Evolutionary conservation across 2,329 filamentous ascomycete genomes (phyloP).

Genomic region (Stachybotrys chartarum): DNA sequence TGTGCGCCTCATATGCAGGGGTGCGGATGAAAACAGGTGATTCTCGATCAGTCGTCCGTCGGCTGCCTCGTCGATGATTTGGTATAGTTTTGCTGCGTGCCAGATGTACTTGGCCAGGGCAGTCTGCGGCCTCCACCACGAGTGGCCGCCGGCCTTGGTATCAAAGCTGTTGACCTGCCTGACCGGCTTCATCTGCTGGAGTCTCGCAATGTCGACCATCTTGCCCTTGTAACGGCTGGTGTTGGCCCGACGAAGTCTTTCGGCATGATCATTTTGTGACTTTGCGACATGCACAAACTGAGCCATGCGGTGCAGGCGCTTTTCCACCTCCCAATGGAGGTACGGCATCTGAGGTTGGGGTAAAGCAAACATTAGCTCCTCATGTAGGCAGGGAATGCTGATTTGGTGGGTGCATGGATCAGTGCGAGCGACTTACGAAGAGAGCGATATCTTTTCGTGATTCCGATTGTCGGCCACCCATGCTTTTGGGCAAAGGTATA

Average conservation of each 20-base stretch:
- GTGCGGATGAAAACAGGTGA: slow-evolving; percentile 14
- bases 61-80: slow-evolving; percentile 11
- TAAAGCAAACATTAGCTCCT: background rate
- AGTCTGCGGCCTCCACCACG: slow-evolving; percentile 6
- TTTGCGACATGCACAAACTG: slow-evolving; percentile 10
- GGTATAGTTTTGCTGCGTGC: slow-evolving; percentile 9
- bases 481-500: background rate
- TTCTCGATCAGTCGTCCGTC: slow-evolving; percentile 11
- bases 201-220: slow-evolving; percentile 5
- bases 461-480: background rate
- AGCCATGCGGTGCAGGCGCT: slow-evolving; percentile 9
- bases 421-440: slow-evolving; percentile 5
- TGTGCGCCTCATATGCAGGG: slow-evolving; percentile 23
- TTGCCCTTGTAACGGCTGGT: slow-evolving; percentile 4
- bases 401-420: no score
- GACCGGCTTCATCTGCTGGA: slow-evolving; percentile 1
- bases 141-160: background rate
- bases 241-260: slow-evolving; percentile 6
- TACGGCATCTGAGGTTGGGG: slow-evolving; percentile 7
- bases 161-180: slow-evolving; percentile 4
- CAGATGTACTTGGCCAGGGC: slow-evolving; percentile 12
- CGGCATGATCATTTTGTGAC: slow-evolving; percentile 5
- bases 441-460: slow-evolving; percentile 7
- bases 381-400: background rate
- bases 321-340: slow-evolving; percentile 11